These are phyloP conservation scores for Ceraceosorus guamensis DNA, from an alignment of 1,284 basidiomycete genomes.

Conservation along the genomic window DNA sequence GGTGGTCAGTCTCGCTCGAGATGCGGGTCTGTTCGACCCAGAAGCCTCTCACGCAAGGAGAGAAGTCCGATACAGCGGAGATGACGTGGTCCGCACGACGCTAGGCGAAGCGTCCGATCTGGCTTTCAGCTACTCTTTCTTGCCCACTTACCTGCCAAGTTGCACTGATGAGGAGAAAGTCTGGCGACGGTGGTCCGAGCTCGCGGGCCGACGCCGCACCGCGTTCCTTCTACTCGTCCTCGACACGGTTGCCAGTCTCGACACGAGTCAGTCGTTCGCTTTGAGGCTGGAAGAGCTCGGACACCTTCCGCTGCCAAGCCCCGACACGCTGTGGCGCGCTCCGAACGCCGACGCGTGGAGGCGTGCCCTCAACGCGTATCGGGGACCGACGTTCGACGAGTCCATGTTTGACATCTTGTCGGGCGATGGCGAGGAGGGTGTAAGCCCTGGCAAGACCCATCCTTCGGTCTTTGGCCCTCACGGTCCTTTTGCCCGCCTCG, in stretches of 20 bases:
- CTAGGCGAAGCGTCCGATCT: conserved; percentile 20
- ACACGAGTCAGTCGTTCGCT: conserved; percentile 23
- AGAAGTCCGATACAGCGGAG: conserved; percentile 12
- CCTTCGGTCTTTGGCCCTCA: conserved; percentile 22
- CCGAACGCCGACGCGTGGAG: conserved; percentile 21
- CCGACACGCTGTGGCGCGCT: conserved; percentile 31
- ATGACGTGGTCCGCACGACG: conserved; percentile 20
- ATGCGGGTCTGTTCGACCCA: conserved; percentile 32
- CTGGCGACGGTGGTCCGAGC: conserved; percentile 37
- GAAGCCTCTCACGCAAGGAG: conserved; percentile 20
- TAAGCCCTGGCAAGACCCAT: background rate
- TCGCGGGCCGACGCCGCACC: conserved; percentile 30
- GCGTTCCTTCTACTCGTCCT: conserved; percentile 28
- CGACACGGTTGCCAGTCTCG: conserved; percentile 33
- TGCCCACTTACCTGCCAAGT: conserved; percentile 17
- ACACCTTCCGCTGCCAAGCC: conserved; percentile 32
- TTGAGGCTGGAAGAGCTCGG: conserved; percentile 25
- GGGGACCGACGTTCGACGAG: conserved; percentile 26
- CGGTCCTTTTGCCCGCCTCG: conserved; percentile 34
- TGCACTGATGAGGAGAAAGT: conserved; percentile 23
- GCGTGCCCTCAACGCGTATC: conserved; percentile 15
- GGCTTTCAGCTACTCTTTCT: conserved; percentile 23
- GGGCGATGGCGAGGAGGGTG: conserved; percentile 7
- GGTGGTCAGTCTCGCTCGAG: conserved; percentile 26
- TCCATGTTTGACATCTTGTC: conserved; percentile 24